A percentile compares a stretch with the other conserved stretches of the same genome.
Conservation (phyloP, 306 rosid species). For the Gynostemma pentaphyllum region DNA sequence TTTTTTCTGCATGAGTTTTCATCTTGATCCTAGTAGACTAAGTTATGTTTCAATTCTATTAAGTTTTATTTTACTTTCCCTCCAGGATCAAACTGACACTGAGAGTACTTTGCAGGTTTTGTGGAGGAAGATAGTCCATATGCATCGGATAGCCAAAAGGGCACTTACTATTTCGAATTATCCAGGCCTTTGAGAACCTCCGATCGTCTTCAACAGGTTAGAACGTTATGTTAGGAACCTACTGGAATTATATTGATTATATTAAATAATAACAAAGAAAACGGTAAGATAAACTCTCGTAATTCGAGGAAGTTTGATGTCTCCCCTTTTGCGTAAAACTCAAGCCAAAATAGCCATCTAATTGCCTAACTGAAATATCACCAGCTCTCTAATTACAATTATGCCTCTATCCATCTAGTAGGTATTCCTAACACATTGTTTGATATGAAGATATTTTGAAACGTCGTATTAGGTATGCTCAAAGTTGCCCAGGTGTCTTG, state of each 20-base stretch:
- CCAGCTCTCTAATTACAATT: too few species aligned
- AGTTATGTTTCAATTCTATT: background rate
- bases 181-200: slow-evolving; percentile 91
- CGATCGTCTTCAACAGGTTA: slow-evolving; percentile 95
- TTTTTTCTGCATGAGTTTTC: background rate
- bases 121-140: slow-evolving; percentile 78
- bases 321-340: too few species aligned
- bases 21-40: background rate
- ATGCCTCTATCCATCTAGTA: too few species aligned
- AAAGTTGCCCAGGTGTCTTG: background rate
- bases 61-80: too few species aligned
- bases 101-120: slow-evolving; percentile 41
- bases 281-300: too few species aligned
- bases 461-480: slow-evolving; percentile 6
- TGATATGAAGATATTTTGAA: slow-evolving; percentile 15
- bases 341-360: too few species aligned
- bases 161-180: slow-evolving; percentile 77
- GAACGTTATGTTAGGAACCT: too few species aligned
- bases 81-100: background rate
- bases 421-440: too few species aligned
- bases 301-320: too few species aligned
- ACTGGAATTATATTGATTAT: too few species aligned
- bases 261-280: too few species aligned
- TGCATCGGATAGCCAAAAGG: slow-evolving; percentile 55
- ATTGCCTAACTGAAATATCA: too few species aligned